Evolutionary conservation across 306 rosid species (phyloP), one percentile per base, ranked within the genome.

Genomic region (Begonia peltatifolia): DNA sequence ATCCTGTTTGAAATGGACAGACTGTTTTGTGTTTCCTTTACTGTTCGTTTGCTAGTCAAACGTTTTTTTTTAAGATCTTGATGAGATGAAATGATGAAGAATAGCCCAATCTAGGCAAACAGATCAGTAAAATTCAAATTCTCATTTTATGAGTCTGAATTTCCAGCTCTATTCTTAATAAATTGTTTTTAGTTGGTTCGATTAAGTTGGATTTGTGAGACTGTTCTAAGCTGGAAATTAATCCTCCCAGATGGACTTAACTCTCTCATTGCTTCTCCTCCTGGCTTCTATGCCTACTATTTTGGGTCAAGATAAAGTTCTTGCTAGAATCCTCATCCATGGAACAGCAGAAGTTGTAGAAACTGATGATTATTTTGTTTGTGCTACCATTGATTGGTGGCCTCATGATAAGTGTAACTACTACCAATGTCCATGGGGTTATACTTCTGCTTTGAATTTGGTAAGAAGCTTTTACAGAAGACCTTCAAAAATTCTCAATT

Each of bases 381-480:
- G 99, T 79, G 99, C 99, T 52, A 90, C 99, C 54, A 56, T 90
- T 68, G 99, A 90, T 79, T 90, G 94, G 99, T 90, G 99, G 99
- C 89, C 87, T 60, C 80, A 75, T 57, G 92, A 83, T 48, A 90
- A 90, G 67, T 90, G 99, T 18, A 68, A 86, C 72, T 90, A 90
- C 68, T 74, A 71, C 71, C 74, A 80, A 44, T 90, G 99, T 67
- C 88, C 99, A 13, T 90, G 99, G 99, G 94, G 80, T n/a, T 36
- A 70, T 55, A 55, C 99, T n/a, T 86, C 99, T 35, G 80, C 55
- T 3, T 46, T 47, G 14, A 90, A 86, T 67, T 52, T 90, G 92
- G 99, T 90, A 48, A 63, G 77, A 51, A 43, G 53, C 61, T 41
- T 51, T 3, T 22, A 9, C 13, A 36, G 15, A 1, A 46, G 15